Conservation (phyloP, 345 rosid genomes). For the Stellera chamaejasme region DNA sequence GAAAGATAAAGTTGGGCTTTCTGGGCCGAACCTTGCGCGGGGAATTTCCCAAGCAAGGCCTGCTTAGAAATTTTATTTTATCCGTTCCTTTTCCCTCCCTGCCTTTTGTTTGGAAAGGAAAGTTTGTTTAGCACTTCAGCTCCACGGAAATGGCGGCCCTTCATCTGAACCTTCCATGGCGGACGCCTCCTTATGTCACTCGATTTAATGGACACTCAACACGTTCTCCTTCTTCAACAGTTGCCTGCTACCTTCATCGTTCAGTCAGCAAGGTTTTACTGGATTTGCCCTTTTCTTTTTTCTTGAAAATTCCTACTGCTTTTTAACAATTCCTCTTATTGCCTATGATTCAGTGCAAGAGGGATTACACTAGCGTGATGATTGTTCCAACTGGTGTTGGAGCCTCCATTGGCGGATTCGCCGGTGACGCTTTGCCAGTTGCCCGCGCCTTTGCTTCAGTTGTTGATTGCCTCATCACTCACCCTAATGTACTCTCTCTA, state of each 20-base stretch:
- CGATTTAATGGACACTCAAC: constrained; percentile 8
- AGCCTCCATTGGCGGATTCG: constrained; percentile 52
- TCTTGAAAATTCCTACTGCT: background rate
- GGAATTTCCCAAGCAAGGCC: no score
- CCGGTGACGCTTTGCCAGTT: constrained; percentile 57
- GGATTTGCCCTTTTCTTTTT: background rate
- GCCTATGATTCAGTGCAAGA: constrained; percentile 27
- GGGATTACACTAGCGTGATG: constrained; percentile 57
- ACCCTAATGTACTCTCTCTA: constrained; percentile 36
- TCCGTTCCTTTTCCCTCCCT: no score
- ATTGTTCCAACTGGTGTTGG: constrained; percentile 60
- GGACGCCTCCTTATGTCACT: background rate
- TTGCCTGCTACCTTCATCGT: constrained; percentile 17
- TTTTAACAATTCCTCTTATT: no score
- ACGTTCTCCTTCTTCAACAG: constrained; percentile 5
- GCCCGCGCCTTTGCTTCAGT: constrained; percentile 50
- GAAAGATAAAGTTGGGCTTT: no score
- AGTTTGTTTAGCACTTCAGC: no score
- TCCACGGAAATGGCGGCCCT: constrained; percentile 21
- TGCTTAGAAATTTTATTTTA: no score
- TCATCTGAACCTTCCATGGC: constrained; percentile 17
- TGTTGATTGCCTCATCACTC: constrained; percentile 59
- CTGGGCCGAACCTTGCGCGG: no score
- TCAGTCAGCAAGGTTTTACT: constrained; percentile 20
- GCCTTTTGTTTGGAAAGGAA: no score